These are phyloP conservation scores for Malassezia pachydermatis DNA, from an alignment of 1,284 basidiomycete species.

Conservation along the genomic window DNA sequence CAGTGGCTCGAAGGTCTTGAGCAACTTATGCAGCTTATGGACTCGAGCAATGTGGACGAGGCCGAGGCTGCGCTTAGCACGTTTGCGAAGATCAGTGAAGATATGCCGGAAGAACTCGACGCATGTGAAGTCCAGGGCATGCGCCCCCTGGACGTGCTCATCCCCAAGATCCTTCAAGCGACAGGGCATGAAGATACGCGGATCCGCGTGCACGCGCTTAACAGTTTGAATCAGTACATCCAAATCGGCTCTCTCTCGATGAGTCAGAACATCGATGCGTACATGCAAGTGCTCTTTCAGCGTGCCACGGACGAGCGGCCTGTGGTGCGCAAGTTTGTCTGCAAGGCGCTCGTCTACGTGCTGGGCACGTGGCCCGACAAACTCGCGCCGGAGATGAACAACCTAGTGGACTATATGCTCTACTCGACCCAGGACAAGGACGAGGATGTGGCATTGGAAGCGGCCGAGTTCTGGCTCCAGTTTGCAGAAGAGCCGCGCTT, in stretches of 20 bases:
- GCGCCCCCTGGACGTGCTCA: slow-evolving; percentile 40
- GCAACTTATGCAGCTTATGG: slow-evolving; percentile 36
- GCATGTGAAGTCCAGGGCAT: slow-evolving; percentile 64
- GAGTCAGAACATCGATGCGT: slow-evolving; percentile 74
- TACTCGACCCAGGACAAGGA: slow-evolving; percentile 96
- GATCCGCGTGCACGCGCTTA: slow-evolving; percentile 86
- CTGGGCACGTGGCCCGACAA: slow-evolving; percentile 88
- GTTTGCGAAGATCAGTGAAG: slow-evolving; percentile 89
- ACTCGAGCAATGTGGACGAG: slow-evolving; percentile 30
- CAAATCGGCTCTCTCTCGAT: slow-evolving; percentile 62
- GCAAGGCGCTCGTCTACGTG: slow-evolving; percentile 85
- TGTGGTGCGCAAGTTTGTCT: slow-evolving; percentile 88
- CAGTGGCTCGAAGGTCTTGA: slow-evolving; percentile 42
- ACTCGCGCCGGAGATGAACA: slow-evolving; percentile 86
- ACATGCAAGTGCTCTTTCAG: slow-evolving; percentile 85
- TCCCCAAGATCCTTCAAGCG: slow-evolving; percentile 73
- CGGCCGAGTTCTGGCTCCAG: slow-evolving; percentile 99
- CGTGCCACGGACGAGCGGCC: slow-evolving; percentile 84
- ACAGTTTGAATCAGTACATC: slow-evolving; percentile 86
- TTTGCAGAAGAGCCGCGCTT: slow-evolving; percentile 91
- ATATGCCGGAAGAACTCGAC: slow-evolving; percentile 89
- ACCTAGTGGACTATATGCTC: slow-evolving; percentile 96
- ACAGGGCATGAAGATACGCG: slow-evolving; percentile 67
- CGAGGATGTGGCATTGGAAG: slow-evolving; percentile 56
- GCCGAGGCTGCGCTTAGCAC: slow-evolving; percentile 75